phyloP scores from a whole-genome alignment of 495 filamentous ascomycete species.

The Tuber melanosporum region DNA sequence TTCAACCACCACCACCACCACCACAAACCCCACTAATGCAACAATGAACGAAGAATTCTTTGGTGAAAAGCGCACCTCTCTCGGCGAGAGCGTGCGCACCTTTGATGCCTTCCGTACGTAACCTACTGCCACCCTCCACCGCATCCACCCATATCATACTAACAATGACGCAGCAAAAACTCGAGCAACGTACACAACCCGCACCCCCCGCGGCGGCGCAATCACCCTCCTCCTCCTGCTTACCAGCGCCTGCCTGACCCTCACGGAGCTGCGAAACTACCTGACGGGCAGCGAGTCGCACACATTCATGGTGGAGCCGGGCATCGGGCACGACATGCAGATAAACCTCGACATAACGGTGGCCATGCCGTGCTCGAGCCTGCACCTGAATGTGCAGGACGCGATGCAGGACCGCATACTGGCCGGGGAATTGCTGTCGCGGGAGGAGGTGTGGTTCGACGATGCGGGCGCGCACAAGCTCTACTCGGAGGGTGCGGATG shows the following conservation, averaged over 20 bases:
- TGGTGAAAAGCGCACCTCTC: constrained; percentile 31
- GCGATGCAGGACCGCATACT: constrained; percentile 85
- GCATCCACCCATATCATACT: constrained; percentile 25
- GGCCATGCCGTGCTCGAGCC: constrained; percentile 77
- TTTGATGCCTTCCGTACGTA: constrained; percentile 96
- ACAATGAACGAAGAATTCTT: constrained; percentile 43
- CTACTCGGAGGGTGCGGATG: constrained; percentile 47
- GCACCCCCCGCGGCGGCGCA: constrained; percentile 76
- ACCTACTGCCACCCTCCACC: neutral
- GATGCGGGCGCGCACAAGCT: constrained; percentile 61
- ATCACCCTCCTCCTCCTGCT: constrained; percentile 80
- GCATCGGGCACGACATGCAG: constrained; percentile 76
- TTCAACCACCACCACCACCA: constrained; percentile 1
- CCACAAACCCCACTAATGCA: constrained; percentile 24
- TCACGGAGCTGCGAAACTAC: constrained; percentile 73
- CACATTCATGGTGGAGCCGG: constrained; percentile 90
- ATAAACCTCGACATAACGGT: constrained; percentile 93
- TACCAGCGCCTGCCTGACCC: constrained; percentile 63
- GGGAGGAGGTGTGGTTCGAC: constrained; percentile 72
- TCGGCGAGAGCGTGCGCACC: constrained; percentile 54
- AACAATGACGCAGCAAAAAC: constrained; percentile 61
- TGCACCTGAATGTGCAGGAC: constrained; percentile 97
- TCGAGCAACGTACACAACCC: constrained; percentile 80
- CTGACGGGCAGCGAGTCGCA: constrained; percentile 75
- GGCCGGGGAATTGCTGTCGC: constrained; percentile 64